Base-by-base conservation (phyloP, 257 asterid species). In the Nicotiana obtusifolia region DNA sequence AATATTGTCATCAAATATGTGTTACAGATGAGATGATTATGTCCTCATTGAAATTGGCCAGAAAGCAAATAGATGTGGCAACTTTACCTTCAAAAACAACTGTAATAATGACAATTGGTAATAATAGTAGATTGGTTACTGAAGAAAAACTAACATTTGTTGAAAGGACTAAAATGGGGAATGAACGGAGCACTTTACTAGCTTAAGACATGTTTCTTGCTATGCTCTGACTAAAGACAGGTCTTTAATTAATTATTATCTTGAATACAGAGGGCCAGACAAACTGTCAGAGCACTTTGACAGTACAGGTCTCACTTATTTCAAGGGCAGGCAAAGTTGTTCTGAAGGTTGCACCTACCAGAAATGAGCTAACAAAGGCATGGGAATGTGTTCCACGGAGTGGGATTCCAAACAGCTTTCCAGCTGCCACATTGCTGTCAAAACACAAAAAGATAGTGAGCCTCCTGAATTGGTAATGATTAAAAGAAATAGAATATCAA, bases 311-410 rank as follows among this genome's bases (percentile, higher is more conserved):
- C 78, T 71, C 37, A 71, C 60, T 71, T 41, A 44, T 26, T 44
- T 44, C 35, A 22, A 73, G 78, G 78, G 15, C 6, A 47, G 59
- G 77, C 37, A 47, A 73, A 47, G 20, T 15, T 3, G 37, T 44
- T 44, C 20, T 3, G 44, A 54, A 76, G 64, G 57, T 82, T 54
- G 41, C 80, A 80, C 92, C 80, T 87, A 96, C 99, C 99, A 90
- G 86, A 84, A 91, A 96, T 76, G 99, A 94, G 97, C 98, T 94
- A 83, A 93, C 98, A 86, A 96, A 96, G 83, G 98, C 99, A 89
- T 96, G 99, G 81, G 99, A 94, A 86, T 96, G 98, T 11, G 99
- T 96, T 86, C 99, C 99, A 22, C 99, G 97, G 64, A 96, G 98
- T 61, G 99, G 99, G 78, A 96, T 96, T 82, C 99, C 99, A 86